Percentiles rank a stretch among this genome's conserved stretches.
These are phyloP conservation scores for Tieghemiomyces parasiticus DNA, from an alignment of 192 early-diverging fungal genomes.

Conservation along the genomic window DNA sequence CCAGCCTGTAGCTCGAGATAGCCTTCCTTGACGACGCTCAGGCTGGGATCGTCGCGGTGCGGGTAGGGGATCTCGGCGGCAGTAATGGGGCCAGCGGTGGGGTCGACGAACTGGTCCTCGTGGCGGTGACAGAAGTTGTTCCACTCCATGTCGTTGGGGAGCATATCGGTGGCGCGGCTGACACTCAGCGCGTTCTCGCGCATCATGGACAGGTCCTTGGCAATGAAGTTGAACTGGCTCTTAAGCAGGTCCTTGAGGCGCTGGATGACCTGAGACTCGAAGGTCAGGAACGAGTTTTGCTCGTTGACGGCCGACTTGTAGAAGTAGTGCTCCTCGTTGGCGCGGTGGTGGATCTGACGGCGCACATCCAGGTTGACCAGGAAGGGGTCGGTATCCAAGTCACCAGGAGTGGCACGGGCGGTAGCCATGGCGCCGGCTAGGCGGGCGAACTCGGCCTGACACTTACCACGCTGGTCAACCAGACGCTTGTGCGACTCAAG, in stretches of 20 bases:
- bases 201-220: background rate
- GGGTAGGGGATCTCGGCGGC: slow-evolving; percentile 5
- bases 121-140: background rate
- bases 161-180: background rate
- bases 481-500: slow-evolving; percentile 6
- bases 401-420: slow-evolving; percentile 3
- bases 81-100: background rate
- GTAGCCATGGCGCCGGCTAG: slow-evolving; percentile 2
- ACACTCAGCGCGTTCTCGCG: slow-evolving; percentile 6
- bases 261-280: background rate
- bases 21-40: slow-evolving; percentile 7
- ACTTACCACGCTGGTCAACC: slow-evolving; percentile 1
- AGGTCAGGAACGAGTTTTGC: slow-evolving; percentile 10
- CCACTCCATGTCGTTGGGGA: slow-evolving; percentile 6
- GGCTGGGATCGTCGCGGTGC: slow-evolving; percentile 10
- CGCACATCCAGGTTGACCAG: slow-evolving; percentile 8
- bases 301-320: slow-evolving; percentile 9
- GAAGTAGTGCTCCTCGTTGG: slow-evolving; percentile 4
- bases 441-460: slow-evolving; percentile 5
- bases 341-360: slow-evolving; percentile 6
- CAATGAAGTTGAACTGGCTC: background rate
- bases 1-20: slow-evolving; percentile 8
- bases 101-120: slow-evolving; percentile 4
- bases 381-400: slow-evolving; percentile 6
- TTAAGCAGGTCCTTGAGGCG: slow-evolving; percentile 7